These are phyloP conservation scores for Mycena metata DNA, from an alignment of 768 basidiomycete genomes.

Conservation along the genomic window DNA sequence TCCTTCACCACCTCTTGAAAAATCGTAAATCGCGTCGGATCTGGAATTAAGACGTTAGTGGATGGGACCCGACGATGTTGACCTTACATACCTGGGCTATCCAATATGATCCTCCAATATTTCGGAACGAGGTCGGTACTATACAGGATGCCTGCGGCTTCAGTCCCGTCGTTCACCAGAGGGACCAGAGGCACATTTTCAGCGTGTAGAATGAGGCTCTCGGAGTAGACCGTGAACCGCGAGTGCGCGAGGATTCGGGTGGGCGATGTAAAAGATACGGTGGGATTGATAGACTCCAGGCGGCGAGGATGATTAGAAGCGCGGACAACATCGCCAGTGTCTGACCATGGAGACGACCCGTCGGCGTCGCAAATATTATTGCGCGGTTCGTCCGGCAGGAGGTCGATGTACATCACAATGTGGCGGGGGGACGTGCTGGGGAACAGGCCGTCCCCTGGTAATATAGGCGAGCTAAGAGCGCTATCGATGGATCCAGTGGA, in stretches of 20 bases:
- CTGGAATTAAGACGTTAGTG: slow-evolving; percentile 50
- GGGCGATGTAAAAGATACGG: slow-evolving; percentile 71
- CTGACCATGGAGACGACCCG: slow-evolving; percentile 31
- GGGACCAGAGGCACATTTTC: slow-evolving; percentile 61
- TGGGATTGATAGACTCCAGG: slow-evolving; percentile 72
- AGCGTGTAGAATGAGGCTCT: slow-evolving; percentile 63
- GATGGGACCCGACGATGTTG: slow-evolving; percentile 32
- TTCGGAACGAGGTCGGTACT: slow-evolving; percentile 71
- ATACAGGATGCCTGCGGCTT: slow-evolving; percentile 60
- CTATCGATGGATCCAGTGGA: slow-evolving; percentile 29
- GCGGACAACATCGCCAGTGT: slow-evolving; percentile 46
- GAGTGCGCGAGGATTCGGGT: slow-evolving; percentile 65
- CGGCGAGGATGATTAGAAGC: slow-evolving; percentile 63
- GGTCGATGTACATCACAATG: slow-evolving; percentile 63
- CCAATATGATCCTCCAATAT: slow-evolving; percentile 73
- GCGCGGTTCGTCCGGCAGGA: slow-evolving; percentile 49
- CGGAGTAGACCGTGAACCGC: slow-evolving; percentile 65
- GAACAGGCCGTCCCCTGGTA: slow-evolving; percentile 35
- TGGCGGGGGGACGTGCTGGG: slow-evolving; percentile 26
- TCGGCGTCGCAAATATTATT: slow-evolving; percentile 23
- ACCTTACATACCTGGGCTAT: slow-evolving; percentile 59
- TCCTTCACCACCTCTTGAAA: slow-evolving; percentile 70
- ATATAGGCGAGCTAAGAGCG: slow-evolving; percentile 21
- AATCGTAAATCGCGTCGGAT: slow-evolving; percentile 76
- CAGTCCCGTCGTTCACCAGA: slow-evolving; percentile 40